Conservation (phyloP, 768 basidiomycete species). For the Termitomyces heimii region DNA sequence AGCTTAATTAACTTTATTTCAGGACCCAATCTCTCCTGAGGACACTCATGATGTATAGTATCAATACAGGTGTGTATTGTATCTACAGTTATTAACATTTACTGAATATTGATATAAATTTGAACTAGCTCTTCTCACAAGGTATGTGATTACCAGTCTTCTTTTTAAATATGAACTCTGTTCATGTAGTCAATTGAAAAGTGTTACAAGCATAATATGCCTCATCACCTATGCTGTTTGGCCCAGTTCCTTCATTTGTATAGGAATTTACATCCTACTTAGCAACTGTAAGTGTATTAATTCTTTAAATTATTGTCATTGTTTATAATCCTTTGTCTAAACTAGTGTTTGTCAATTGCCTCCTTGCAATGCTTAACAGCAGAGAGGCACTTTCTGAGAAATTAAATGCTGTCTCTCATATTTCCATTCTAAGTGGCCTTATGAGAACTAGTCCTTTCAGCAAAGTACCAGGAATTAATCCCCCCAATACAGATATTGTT, state of each 20-base stretch:
- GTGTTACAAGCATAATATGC: neutral
- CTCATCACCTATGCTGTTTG: neutral
- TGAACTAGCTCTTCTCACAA: neutral
- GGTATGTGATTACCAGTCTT: neutral
- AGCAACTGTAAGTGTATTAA: neutral
- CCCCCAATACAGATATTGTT: no score
- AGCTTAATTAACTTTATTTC: neutral
- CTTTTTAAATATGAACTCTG: neutral
- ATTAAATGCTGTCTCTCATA: neutral
- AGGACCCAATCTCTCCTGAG: neutral
- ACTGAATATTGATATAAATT: neutral
- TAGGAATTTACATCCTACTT: neutral
- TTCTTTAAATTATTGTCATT: neutral
- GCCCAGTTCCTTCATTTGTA: neutral
- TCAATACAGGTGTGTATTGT: neutral
- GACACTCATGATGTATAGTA: neutral
- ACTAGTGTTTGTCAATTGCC: neutral
- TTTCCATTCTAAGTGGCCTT: neutral
- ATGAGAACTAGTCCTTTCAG: neutral
- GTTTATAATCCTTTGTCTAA: neutral
- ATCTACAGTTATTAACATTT: no score
- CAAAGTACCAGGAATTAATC: no score
- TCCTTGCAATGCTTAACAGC: neutral
- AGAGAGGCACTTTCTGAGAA: neutral
- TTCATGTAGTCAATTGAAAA: neutral